These are phyloP conservation scores for Carallia brachiata DNA, from an alignment of 345 rosid genomes.

Conservation along the genomic window DNA sequence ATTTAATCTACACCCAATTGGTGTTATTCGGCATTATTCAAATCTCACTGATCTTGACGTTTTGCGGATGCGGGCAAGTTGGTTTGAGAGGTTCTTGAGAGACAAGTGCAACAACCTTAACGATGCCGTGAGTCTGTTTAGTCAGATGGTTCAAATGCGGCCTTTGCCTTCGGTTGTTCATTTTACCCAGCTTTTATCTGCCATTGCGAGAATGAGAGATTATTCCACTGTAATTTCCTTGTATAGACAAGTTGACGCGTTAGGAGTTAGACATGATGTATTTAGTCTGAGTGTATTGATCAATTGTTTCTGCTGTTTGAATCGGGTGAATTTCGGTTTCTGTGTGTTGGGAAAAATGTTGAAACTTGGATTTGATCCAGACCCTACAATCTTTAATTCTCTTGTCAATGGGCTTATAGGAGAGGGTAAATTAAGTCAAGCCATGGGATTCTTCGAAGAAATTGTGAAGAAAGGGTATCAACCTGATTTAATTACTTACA, in stretches of 20 bases:
- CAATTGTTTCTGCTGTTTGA: conserved; percentile 7
- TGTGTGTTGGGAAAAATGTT: conserved; percentile 12
- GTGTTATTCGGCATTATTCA: conserved; percentile 1
- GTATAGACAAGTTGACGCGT: not conserved
- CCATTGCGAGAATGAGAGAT: not conserved
- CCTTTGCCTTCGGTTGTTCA: conserved; percentile 13
- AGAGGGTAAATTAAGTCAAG: conserved; percentile 2
- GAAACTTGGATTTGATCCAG: conserved; percentile 10
- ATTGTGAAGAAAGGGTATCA: not conserved
- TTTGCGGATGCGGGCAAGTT: not conserved
- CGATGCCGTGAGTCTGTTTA: conserved; percentile 5
- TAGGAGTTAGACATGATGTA: conserved; percentile 2
- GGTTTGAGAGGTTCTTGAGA: conserved; percentile 1
- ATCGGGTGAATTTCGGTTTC: conserved; percentile 13
- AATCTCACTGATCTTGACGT: not conserved
- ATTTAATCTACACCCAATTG: not conserved
- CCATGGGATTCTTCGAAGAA: conserved; percentile 3
- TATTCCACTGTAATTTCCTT: conserved; percentile 4
- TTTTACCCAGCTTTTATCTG: not conserved
- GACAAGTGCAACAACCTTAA: not conserved
- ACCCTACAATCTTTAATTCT: conserved; percentile 4
- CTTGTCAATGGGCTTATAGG: conserved; percentile 13
- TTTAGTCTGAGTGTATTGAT: conserved; percentile 7
- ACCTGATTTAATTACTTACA: conserved; percentile 5
- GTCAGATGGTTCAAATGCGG: not conserved